phyloP scores from a whole-genome alignment of 148 eudicot genomes.

The Silene uniflora region DNA sequence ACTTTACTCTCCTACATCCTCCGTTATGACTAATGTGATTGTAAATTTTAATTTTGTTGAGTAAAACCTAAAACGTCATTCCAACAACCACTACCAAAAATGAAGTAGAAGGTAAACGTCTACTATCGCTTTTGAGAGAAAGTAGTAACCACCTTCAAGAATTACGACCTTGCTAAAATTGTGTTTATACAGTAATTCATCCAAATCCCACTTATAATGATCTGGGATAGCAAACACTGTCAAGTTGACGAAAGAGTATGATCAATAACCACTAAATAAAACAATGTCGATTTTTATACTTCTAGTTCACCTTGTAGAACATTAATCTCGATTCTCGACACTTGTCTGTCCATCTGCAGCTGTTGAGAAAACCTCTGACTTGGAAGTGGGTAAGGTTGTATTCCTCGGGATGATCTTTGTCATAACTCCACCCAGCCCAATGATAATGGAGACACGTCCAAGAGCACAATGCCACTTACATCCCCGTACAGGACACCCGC shows the following conservation, averaged over 20 bases:
- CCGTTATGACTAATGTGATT: too few species aligned
- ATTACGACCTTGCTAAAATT: slow-evolving; percentile 80
- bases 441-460: slow-evolving; percentile 83
- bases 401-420: slow-evolving; percentile 94
- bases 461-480: slow-evolving; percentile 82
- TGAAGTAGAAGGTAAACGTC: not conserved
- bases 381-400: slow-evolving; percentile 89
- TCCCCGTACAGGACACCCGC: slow-evolving; percentile 96
- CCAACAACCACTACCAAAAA: not conserved
- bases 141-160: too few species aligned
- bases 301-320: slow-evolving; percentile 96
- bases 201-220: slow-evolving; percentile 98
- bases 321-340: slow-evolving; percentile 85
- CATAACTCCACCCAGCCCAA: slow-evolving; percentile 97
- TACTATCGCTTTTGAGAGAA: not conserved
- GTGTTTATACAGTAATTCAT: slow-evolving; percentile 76
- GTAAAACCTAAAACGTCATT: slow-evolving; percentile 18
- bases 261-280: too few species aligned
- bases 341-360: slow-evolving; percentile 99
- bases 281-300: too few species aligned
- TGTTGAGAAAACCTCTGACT: slow-evolving; percentile 94
- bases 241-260: too few species aligned
- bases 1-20: too few species aligned
- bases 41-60: too few species aligned
- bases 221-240: slow-evolving; percentile 49